Evolutionary conservation across 2,329 filamentous ascomycete species (phyloP).

Genomic region (Paecilomyces fulvus): DNA sequence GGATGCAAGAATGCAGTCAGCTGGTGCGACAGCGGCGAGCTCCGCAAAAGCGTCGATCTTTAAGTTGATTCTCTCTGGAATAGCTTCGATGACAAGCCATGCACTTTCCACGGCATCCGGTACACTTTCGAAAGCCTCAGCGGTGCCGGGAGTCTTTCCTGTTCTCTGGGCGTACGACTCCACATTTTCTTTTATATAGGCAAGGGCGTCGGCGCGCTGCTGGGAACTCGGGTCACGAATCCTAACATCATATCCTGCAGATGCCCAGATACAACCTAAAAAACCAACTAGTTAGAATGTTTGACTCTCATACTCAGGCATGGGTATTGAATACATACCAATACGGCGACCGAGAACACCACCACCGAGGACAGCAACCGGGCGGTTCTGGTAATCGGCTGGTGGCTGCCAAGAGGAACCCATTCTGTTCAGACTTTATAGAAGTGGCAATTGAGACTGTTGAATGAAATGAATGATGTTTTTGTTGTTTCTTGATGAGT

Average conservation of each 20-base stretch:
- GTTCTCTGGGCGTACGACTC: background rate
- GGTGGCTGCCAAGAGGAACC: slow-evolving; percentile 15
- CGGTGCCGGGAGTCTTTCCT: background rate
- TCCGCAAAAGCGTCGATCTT: background rate
- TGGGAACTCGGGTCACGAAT: slow-evolving; percentile 23
- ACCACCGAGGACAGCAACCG: slow-evolving; percentile 34
- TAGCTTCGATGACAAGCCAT: background rate
- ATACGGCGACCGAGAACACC: slow-evolving; percentile 35
- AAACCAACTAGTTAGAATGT: background rate
- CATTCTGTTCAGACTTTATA: background rate
- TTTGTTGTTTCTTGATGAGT: background rate
- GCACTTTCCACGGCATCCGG: slow-evolving; percentile 30
- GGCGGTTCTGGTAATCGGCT: slow-evolving; percentile 23
- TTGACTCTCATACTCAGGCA: background rate
- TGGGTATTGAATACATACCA: slow-evolving; percentile 12
- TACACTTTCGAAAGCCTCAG: background rate
- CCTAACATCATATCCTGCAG: slow-evolving; percentile 22
- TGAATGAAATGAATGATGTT: background rate
- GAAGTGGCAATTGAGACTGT: background rate
- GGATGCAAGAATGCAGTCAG: slow-evolving; percentile 42
- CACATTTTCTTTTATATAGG: background rate
- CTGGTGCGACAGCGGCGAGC: slow-evolving; percentile 21
- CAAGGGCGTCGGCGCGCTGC: slow-evolving; percentile 11
- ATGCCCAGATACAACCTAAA: slow-evolving; percentile 23
- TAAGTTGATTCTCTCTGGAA: background rate